Evolutionary conservation across 306 rosid species (phyloP).

Genomic region (Medicago ruthenica): DNA sequence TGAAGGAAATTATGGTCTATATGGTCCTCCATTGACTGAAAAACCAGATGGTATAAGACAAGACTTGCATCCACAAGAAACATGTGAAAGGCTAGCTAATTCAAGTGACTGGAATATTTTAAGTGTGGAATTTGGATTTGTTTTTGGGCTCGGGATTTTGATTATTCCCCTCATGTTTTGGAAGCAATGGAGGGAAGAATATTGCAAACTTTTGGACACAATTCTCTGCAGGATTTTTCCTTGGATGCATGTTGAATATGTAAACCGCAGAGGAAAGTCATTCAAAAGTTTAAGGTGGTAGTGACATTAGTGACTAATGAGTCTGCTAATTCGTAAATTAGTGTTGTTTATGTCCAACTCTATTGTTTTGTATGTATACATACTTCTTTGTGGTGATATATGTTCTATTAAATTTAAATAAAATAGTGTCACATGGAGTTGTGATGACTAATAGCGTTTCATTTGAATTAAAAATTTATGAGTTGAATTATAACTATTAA

Average conservation of each 20-base stretch:
- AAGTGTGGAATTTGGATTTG: not conserved
- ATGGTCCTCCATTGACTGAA: conserved; percentile 41
- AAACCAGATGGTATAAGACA: not conserved
- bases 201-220: no score
- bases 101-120: not conserved
- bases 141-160: not conserved
- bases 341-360: not conserved
- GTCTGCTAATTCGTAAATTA: not conserved
- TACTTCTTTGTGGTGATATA: not conserved
- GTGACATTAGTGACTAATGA: not conserved
- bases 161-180: not conserved
- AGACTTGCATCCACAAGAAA: not conserved
- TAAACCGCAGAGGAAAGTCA: no score
- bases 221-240: no score
- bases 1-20: conserved; percentile 33
- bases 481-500: no score
- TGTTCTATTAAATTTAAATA: no score
- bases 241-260: no score
- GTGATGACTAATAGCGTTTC: no score
- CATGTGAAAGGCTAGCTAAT: not conserved
- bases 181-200: no score
- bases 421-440: not conserved
- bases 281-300: not conserved
- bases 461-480: no score
- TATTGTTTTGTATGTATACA: not conserved